Conservation (phyloP, 2,329 filamentous ascomycete genomes). For the Catunica adiposa region DNA sequence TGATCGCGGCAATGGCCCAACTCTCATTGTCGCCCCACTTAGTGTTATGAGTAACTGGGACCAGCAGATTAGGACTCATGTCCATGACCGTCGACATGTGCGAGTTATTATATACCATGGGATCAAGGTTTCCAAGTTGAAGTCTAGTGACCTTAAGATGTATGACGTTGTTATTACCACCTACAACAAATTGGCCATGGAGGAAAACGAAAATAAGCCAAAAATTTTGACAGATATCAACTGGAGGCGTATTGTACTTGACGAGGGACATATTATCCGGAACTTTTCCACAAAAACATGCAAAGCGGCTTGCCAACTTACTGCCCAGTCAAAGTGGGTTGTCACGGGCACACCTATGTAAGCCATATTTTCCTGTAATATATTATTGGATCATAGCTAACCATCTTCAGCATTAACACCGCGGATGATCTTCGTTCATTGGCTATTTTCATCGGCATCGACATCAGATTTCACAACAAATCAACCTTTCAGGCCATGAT, state of each 20-base stretch:
- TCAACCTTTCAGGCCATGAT: slow-evolving; percentile 59
- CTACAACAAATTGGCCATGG: slow-evolving; percentile 58
- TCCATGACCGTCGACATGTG: slow-evolving; percentile 44
- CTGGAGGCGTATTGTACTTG: slow-evolving; percentile 67
- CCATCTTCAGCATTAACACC: slow-evolving; percentile 45
- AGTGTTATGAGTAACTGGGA: slow-evolving; percentile 87
- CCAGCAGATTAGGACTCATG: slow-evolving; percentile 58
- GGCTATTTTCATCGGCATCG: slow-evolving; percentile 58
- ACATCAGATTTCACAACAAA: slow-evolving; percentile 56
- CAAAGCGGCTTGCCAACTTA: slow-evolving; percentile 47
- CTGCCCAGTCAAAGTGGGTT: slow-evolving; percentile 61
- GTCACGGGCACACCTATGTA: slow-evolving; percentile 66
- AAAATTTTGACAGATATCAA: slow-evolving; percentile 30
- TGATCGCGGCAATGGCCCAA: slow-evolving; percentile 38
- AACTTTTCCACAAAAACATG: slow-evolving; percentile 60
- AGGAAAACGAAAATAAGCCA: slow-evolving; percentile 34
- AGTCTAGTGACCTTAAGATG: slow-evolving; percentile 39
- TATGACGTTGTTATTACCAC: slow-evolving; percentile 72
- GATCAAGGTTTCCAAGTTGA: slow-evolving; percentile 27
- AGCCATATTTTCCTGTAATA: slow-evolving; percentile 16
- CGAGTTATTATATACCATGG: slow-evolving; percentile 59
- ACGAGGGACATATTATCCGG: slow-evolving; percentile 70
- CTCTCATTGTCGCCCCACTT: slow-evolving; percentile 66
- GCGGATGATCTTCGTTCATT: slow-evolving; percentile 69
- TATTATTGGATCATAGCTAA: not conserved